Evolutionary conservation across 2,329 filamentous ascomycete species (phyloP).

Genomic region (Ophiocordyceps camponoti-rufipedis): DNA sequence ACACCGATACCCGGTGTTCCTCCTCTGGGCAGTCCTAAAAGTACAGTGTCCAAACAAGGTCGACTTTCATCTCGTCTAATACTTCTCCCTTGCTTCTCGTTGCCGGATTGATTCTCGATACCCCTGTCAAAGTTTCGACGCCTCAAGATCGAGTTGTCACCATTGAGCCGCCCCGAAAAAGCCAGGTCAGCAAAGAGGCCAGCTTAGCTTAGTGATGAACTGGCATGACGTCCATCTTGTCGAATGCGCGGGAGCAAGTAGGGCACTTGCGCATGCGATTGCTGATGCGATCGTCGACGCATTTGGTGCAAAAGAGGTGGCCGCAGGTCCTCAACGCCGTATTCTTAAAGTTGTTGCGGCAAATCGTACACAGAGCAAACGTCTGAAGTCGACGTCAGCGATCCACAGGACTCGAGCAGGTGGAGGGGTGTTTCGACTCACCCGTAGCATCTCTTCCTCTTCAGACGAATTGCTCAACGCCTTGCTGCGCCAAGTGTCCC

Average conservation of each 20-base stretch:
- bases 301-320: slow-evolving; percentile 82
- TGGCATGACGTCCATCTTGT: slow-evolving; percentile 74
- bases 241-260: slow-evolving; percentile 82
- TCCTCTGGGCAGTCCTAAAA: slow-evolving; percentile 5
- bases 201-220: slow-evolving; percentile 27
- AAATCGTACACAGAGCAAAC: slow-evolving; percentile 62
- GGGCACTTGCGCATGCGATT: slow-evolving; percentile 92
- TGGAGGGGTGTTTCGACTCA: slow-evolving; percentile 33
- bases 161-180: neutral
- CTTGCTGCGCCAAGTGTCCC: slow-evolving; percentile 75
- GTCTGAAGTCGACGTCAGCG: slow-evolving; percentile 9
- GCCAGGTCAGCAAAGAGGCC: neutral
- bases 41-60: slow-evolving; percentile 10
- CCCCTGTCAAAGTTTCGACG: neutral
- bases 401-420: neutral
- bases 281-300: slow-evolving; percentile 73
- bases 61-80: neutral
- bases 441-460: slow-evolving; percentile 71
- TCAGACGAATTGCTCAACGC: slow-evolving; percentile 63
- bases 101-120: neutral
- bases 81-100: neutral
- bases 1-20: slow-evolving; percentile 2
- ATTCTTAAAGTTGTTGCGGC: slow-evolving; percentile 85
- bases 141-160: neutral
- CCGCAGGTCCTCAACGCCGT: slow-evolving; percentile 87